Evolutionary conservation across 2,329 filamentous ascomycete species (phyloP), one percentile per base, ranked within the genome.

Genomic region (Hymenoscyphus linearis): DNA sequence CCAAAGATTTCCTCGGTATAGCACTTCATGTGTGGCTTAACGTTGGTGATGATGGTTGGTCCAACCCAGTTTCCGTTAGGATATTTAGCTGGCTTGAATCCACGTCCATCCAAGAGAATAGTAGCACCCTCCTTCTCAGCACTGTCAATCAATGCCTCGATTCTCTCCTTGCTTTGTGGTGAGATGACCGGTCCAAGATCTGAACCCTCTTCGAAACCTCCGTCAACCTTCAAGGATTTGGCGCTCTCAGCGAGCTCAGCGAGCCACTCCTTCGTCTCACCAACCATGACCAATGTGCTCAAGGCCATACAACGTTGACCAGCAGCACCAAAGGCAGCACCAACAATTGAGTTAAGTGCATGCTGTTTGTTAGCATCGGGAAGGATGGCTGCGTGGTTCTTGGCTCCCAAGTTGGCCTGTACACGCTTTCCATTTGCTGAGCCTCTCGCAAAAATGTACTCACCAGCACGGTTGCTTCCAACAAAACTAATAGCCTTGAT

Each of bases 291-390:
- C 18, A 93, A 79, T 1, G 90, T 92, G 72, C 88, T 91, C 62
- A 95, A 80, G 40, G 90, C 90, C 90, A 95, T 95, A 77, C 90
- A 95, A 64, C 90, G 82, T 79, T 95, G 90, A 40, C 90, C 90
- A 26, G 90, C 90, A 65, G 90, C 90, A 66, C 90, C 90, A 68
- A 95, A 95, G 25, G 91, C 90, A 36, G 91, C 90, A 66, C 90
- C 91, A 4, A 90, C 84, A 66, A 95, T 90, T 52, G 89, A 88
- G 77, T 93, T 95, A 70, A 95, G 78, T 67, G 91, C 90, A 70
- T 93, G 89, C 79, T 95, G 93, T 83, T 92, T 93, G 80, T 95
- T 93, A 79, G 87, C 89, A 79, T 95, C 90, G 18, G 90, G 90
- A 64, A 93, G 83, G 34, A 95, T 86, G 58, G 89, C 88, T 31